Evolutionary conservation across 1,284 basidiomycete species (phyloP).

Genomic region (Neonothopanus nambi): DNA sequence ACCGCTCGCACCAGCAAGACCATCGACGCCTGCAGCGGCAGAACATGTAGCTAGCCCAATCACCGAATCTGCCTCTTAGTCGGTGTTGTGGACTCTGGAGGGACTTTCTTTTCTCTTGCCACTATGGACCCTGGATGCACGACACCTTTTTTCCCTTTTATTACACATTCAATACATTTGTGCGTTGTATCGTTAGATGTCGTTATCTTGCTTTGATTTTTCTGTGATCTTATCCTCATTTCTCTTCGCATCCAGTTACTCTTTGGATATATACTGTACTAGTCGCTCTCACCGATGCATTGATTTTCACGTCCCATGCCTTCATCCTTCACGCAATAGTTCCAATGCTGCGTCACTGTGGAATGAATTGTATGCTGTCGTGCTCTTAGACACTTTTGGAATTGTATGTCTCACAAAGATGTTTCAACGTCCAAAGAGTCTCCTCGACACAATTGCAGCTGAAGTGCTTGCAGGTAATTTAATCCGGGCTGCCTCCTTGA

Average conservation of each 20-base stretch:
- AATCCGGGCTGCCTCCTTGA: neutral
- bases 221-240: neutral
- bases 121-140: too few species aligned
- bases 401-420: too few species aligned
- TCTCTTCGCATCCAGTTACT: neutral
- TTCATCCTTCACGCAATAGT: too few species aligned
- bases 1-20: conserved; percentile 6
- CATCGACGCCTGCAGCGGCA: neutral
- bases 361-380: too few species aligned
- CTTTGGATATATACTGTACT: neutral
- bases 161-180: neutral
- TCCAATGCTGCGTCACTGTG: too few species aligned
- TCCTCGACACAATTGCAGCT: too few species aligned
- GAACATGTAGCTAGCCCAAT: conserved; percentile 1
- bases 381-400: too few species aligned
- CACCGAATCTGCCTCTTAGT: conserved; percentile 15
- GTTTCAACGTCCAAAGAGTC: too few species aligned
- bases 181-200: conserved; percentile 18
- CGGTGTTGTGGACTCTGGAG: too few species aligned
- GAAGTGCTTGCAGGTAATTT: neutral
- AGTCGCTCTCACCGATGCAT: too few species aligned
- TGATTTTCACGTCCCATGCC: too few species aligned
- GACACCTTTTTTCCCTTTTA: neutral
- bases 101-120: too few species aligned
- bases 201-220: conserved; percentile 7